Conservation (phyloP, 768 basidiomycete species). For the Collybia sp. region DNA sequence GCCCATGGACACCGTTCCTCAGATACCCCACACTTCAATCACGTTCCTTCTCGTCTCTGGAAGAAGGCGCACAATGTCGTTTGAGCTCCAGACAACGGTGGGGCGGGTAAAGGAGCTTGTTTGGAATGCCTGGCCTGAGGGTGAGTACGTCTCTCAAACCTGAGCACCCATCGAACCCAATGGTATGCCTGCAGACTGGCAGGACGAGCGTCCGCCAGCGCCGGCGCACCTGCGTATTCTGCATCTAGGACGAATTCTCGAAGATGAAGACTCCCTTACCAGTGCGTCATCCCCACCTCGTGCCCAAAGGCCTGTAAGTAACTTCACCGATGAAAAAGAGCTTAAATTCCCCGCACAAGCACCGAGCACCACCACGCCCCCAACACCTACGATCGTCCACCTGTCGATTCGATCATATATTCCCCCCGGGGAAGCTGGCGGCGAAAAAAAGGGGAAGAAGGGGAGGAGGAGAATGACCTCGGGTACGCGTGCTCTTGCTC, state of each 20-base stretch:
- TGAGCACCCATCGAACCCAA: too few species aligned
- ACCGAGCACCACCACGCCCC: neutral
- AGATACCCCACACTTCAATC: slow-evolving; percentile 53
- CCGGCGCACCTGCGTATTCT: slow-evolving; percentile 69
- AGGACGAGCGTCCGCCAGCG: slow-evolving; percentile 70
- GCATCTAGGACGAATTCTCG: slow-evolving; percentile 69
- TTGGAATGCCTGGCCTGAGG: slow-evolving; percentile 74
- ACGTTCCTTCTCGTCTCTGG: slow-evolving; percentile 70
- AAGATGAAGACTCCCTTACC: slow-evolving; percentile 68
- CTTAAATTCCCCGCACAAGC: slow-evolving; percentile 23
- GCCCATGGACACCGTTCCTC: slow-evolving; percentile 29
- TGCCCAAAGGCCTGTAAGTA: neutral
- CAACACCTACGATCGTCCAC: slow-evolving; percentile 61
- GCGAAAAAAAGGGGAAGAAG: slow-evolving; percentile 47
- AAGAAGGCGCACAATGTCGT: slow-evolving; percentile 56
- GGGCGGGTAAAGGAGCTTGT: slow-evolving; percentile 77
- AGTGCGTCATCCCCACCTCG: slow-evolving; percentile 33
- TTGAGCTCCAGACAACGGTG: slow-evolving; percentile 68
- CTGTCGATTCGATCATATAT: slow-evolving; percentile 59
- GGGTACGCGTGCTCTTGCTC: neutral
- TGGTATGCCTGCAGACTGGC: slow-evolving; percentile 47
- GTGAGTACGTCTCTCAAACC: slow-evolving; percentile 27
- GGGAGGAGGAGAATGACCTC: slow-evolving; percentile 8
- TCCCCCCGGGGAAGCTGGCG: slow-evolving; percentile 40
- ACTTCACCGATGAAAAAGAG: slow-evolving; percentile 15